phyloP scores from a whole-genome alignment of 441 rosid genomes.

The Croton laevigatus region DNA sequence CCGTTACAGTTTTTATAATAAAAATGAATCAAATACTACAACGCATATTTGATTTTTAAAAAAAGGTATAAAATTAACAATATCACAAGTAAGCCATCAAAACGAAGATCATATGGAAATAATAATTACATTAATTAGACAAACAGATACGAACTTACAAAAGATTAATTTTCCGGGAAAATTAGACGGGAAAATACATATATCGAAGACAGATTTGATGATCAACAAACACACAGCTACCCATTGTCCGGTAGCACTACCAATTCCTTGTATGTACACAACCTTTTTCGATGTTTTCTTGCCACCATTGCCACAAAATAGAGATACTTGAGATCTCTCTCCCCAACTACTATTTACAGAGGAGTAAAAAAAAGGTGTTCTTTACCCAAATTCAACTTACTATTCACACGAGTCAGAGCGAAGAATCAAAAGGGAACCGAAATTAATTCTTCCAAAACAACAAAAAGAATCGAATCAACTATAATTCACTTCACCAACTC shows the following conservation, averaged over 20 bases:
- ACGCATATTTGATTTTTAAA: too few relatives aligned
- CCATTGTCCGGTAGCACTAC: constrained; percentile 31
- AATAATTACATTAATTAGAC: constrained; percentile 21
- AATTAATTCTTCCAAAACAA: neutral
- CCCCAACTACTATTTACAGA: constrained; percentile 29
- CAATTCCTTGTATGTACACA: constrained; percentile 26
- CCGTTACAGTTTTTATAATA: too few relatives aligned
- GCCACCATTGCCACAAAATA: constrained; percentile 3
- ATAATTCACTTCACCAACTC: constrained; percentile 47
- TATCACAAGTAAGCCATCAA: too few relatives aligned
- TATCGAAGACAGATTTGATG: constrained; percentile 4
- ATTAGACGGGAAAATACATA: constrained; percentile 13
- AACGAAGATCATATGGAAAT: neutral
- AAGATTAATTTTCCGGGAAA: neutral
- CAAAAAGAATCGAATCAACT: neutral
- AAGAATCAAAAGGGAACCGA: constrained; percentile 29
- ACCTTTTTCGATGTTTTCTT: neutral
- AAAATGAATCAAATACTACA: too few relatives aligned
- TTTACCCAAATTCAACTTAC: constrained; percentile 19
- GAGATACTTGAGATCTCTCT: constrained; percentile 19
- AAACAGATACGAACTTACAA: constrained; percentile 11
- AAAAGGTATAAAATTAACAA: neutral
- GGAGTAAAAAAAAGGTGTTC: neutral
- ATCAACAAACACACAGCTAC: constrained; percentile 21
- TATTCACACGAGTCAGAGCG: constrained; percentile 25